Conservation (phyloP, 1,284 basidiomycete species). For the Apiotrichum veenhuisii region DNA sequence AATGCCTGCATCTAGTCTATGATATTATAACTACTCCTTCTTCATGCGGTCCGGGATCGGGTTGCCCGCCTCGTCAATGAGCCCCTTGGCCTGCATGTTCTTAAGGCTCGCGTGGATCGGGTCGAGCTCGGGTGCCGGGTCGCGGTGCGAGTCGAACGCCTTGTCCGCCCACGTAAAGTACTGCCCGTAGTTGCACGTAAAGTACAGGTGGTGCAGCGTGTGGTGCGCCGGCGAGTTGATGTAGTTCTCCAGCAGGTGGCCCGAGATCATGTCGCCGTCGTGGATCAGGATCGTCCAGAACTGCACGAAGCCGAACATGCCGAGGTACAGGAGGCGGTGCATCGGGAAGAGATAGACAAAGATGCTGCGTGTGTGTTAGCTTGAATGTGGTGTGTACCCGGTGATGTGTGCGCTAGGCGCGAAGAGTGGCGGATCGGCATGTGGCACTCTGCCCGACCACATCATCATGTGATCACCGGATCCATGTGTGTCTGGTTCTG, state of each 20-base stretch:
- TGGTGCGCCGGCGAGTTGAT: constrained; percentile 99
- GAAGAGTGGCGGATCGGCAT: neutral
- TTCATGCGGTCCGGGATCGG: constrained; percentile 25
- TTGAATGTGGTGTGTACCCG: no score
- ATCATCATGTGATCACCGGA: no score
- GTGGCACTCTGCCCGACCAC: no score
- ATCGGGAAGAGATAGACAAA: constrained; percentile 90
- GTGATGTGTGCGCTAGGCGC: neutral
- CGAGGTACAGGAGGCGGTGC: constrained; percentile 76
- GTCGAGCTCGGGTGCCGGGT: constrained; percentile 77
- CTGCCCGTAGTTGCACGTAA: constrained; percentile 92
- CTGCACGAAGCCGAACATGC: constrained; percentile 82
- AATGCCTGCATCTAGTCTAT: neutral
- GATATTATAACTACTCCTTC: neutral
- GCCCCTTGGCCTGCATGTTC: constrained; percentile 48
- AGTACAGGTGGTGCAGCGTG: constrained; percentile 92
- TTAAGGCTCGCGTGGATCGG: constrained; percentile 65
- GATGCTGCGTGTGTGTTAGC: constrained; percentile 51
- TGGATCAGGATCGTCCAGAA: constrained; percentile 94
- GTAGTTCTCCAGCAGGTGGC: constrained; percentile 74
- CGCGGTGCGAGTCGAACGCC: constrained; percentile 76
- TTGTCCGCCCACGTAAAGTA: constrained; percentile 97
- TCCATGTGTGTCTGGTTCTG: neutral
- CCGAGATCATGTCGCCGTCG: constrained; percentile 99
- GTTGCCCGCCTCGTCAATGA: constrained; percentile 36